Percentiles rank a stretch among this genome's conserved stretches.
These are phyloP conservation scores for Umbelopsis sp. DNA, from an alignment of 371 early-diverging fungal genomes.

Conservation along the genomic window DNA sequence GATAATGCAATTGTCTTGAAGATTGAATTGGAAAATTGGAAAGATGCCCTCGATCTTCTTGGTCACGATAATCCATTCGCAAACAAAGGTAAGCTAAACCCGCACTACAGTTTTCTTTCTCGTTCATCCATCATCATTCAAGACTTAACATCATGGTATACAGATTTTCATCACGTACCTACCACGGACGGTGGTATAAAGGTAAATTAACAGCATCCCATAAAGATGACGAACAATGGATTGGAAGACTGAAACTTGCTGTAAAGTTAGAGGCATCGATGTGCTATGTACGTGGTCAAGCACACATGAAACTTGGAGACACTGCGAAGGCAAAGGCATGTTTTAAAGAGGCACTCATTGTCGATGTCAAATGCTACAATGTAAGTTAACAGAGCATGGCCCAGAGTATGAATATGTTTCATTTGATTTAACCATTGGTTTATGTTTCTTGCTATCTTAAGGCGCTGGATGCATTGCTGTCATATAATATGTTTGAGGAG, in stretches of 20 bases:
- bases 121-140: neutral
- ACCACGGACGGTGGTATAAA: conserved; percentile 40
- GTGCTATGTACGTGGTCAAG: conserved; percentile 66
- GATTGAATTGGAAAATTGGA: conserved; percentile 62
- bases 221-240: neutral
- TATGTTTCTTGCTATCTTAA: conserved; percentile 25
- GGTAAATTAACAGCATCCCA: conserved; percentile 20
- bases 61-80: conserved; percentile 61
- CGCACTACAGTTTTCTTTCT: neutral
- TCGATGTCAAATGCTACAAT: conserved; percentile 75
- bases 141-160: neutral
- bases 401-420: neutral
- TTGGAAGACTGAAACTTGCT: neutral
- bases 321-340: conserved; percentile 58
- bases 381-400: conserved; percentile 24
- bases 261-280: conserved; percentile 65
- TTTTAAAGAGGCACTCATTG: conserved; percentile 64
- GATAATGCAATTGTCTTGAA: conserved; percentile 18
- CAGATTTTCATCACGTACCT: conserved; percentile 21
- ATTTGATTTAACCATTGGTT: neutral
- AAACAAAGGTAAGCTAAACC: conserved; percentile 23
- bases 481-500: conserved; percentile 63
- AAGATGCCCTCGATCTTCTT: conserved; percentile 62
- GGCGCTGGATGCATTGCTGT: conserved; percentile 64
- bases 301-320: conserved; percentile 57